phyloP scores from a whole-genome alignment of 108 stramenopile species.

The Conticribra guillardii region DNA sequence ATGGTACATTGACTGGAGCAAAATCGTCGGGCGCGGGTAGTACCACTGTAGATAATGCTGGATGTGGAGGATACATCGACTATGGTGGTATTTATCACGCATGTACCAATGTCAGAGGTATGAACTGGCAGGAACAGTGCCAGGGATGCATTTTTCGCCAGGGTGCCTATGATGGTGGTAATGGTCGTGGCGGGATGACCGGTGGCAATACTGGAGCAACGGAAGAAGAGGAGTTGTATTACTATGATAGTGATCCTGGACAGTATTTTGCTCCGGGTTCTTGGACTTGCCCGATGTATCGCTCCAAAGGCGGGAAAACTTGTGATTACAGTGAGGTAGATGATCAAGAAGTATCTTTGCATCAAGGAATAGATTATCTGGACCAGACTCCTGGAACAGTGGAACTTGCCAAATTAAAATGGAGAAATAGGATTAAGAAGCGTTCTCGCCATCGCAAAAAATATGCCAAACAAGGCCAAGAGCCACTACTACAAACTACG shows the following conservation, averaged over 20 bases:
- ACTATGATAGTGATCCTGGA: conserved; percentile 51
- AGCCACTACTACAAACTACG: not conserved
- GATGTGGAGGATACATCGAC: conserved; percentile 44
- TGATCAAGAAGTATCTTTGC: too few relatives aligned
- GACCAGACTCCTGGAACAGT: too few relatives aligned
- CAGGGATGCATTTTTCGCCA: conserved; percentile 48
- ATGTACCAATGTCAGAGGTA: not conserved
- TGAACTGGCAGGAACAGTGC: conserved; percentile 10
- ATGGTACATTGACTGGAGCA: not conserved
- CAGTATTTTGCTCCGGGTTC: conserved; percentile 10
- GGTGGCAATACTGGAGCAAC: not conserved
- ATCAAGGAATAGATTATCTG: not conserved
- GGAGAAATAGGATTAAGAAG: not conserved
- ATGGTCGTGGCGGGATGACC: not conserved
- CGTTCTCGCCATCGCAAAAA: not conserved
- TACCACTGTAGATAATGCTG: not conserved
- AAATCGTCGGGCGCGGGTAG: not conserved
- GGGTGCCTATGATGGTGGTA: conserved; percentile 11
- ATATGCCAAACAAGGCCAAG: not conserved
- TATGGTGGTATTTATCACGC: conserved; percentile 37
- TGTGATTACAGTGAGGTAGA: not conserved
- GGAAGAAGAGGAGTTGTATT: conserved; percentile 30
- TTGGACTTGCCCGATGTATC: not conserved
- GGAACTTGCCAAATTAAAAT: not conserved
- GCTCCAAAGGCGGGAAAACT: not conserved